Percentiles rank a stretch among this genome's conserved stretches.
phyloP scores from a whole-genome alignment of 2,329 filamentous ascomycete genomes.

The Fusarium fracticaudum region DNA sequence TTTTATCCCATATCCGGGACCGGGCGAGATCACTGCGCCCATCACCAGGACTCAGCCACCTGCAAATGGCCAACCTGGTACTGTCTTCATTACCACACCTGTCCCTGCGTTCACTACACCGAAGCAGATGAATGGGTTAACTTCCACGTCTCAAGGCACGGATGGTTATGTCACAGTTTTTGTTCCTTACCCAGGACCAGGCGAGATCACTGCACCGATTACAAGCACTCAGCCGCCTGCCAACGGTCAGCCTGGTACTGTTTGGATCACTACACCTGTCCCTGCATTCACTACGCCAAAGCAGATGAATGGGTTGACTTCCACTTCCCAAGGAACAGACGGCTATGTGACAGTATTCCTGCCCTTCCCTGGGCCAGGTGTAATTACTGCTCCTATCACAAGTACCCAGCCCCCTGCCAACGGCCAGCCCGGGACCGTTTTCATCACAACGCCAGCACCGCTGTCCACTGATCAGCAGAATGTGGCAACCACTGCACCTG shows the following conservation, averaged over 20 bases:
- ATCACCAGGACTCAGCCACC: constrained; percentile 15
- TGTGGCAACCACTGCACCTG: background rate
- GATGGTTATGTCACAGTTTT: constrained; percentile 24
- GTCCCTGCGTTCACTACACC: background rate
- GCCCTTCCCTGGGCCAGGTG: constrained; percentile 4
- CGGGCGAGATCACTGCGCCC: constrained; percentile 17
- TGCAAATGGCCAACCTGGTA: constrained; percentile 2
- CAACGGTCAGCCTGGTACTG: constrained; percentile 8
- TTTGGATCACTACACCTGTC: constrained; percentile 7
- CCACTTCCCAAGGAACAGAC: constrained; percentile 1
- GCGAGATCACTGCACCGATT: constrained; percentile 7
- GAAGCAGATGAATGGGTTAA: background rate
- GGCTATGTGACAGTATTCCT: constrained; percentile 18
- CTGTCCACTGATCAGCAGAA: background rate
- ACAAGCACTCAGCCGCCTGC: constrained; percentile 4
- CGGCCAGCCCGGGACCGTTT: constrained; percentile 16
- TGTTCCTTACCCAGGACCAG: background rate
- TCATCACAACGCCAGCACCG: constrained; percentile 9
- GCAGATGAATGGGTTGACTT: background rate
- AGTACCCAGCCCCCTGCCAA: background rate
- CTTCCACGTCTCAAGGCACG: background rate
- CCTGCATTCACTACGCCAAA: background rate
- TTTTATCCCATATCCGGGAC: constrained; percentile 18
- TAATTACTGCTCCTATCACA: constrained; percentile 10
- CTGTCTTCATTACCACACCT: constrained; percentile 13